A percentile compares a stretch with the other conserved stretches of the same genome.
These are phyloP conservation scores for Sclerotinia spermophila DNA, from an alignment of 2,329 filamentous ascomycete genomes.

Conservation along the genomic window DNA sequence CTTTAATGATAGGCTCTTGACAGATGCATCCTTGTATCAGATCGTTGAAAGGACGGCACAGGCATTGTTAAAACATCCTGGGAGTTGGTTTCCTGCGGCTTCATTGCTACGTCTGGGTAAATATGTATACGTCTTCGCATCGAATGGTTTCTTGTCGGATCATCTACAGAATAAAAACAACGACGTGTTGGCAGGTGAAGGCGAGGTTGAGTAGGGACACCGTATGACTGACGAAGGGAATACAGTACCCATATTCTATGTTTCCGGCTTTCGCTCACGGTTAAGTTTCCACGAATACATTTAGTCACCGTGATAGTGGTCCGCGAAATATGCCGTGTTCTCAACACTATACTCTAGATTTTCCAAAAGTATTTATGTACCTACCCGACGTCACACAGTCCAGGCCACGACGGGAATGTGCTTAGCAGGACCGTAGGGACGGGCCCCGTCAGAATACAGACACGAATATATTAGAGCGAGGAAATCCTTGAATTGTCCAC, in stretches of 20 bases:
- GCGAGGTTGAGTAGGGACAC: neutral
- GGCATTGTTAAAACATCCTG: neutral
- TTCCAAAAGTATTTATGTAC: conserved; percentile 7
- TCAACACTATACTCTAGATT: neutral
- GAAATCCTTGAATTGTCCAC: neutral
- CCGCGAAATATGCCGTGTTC: conserved; percentile 8
- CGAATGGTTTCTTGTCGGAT: neutral
- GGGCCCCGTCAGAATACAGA: conserved; percentile 15
- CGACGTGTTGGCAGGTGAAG: conserved; percentile 2
- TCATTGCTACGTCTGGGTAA: neutral
- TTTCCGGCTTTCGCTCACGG: neutral
- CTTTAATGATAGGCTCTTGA: neutral
- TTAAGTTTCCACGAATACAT: neutral
- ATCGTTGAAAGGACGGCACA: conserved; percentile 6
- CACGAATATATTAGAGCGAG: neutral
- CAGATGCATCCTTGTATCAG: conserved; percentile 14
- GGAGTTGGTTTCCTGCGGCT: neutral
- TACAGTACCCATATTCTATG: neutral
- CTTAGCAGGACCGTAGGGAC: conserved; percentile 19
- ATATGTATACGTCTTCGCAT: neutral
- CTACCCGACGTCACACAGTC: conserved; percentile 13
- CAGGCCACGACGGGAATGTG: conserved; percentile 11
- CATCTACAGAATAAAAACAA: neutral
- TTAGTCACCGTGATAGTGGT: conserved; percentile 11
- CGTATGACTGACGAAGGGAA: neutral